Evolutionary conservation across 2,329 filamentous ascomycete genomes (phyloP).

Genomic region (Aureobasidium sp.): DNA sequence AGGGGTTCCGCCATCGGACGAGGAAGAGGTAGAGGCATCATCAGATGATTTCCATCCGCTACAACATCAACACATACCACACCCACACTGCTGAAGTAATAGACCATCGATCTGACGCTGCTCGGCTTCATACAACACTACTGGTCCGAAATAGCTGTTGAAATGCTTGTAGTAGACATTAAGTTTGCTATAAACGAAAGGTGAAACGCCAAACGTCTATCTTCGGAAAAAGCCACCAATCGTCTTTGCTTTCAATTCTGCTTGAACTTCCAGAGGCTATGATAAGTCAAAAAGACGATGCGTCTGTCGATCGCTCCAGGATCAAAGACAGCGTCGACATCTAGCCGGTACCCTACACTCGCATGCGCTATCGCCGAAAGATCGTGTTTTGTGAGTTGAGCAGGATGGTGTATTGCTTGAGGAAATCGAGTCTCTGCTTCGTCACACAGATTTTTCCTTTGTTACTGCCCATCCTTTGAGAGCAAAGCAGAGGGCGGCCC

Average conservation of each 20-base stretch:
- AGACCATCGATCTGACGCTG: neutral
- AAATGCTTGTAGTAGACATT: neutral
- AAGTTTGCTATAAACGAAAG: neutral
- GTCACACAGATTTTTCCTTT: conserved; percentile 24
- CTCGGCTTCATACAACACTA: neutral
- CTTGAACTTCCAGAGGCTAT: neutral
- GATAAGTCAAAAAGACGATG: neutral
- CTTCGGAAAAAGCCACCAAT: neutral
- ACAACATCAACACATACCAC: neutral
- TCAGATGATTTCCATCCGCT: neutral
- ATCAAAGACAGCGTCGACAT: neutral
- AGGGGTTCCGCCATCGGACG: conserved; percentile 26
- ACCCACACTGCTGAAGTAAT: no score
- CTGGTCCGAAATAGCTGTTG: no score
- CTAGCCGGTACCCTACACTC: neutral
- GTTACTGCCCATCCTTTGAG: conserved; percentile 76
- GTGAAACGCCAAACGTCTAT: neutral
- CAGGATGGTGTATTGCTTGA: neutral
- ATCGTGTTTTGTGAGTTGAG: neutral
- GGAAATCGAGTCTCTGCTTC: neutral
- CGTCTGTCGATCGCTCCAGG: neutral
- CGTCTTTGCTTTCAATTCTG: neutral
- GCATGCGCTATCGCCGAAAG: neutral
- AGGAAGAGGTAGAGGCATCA: conserved; percentile 22
- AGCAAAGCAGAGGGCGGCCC: conserved; percentile 68